Conservation (phyloP, 192 early-diverging fungal species). For the Linnemannia hyalina region DNA sequence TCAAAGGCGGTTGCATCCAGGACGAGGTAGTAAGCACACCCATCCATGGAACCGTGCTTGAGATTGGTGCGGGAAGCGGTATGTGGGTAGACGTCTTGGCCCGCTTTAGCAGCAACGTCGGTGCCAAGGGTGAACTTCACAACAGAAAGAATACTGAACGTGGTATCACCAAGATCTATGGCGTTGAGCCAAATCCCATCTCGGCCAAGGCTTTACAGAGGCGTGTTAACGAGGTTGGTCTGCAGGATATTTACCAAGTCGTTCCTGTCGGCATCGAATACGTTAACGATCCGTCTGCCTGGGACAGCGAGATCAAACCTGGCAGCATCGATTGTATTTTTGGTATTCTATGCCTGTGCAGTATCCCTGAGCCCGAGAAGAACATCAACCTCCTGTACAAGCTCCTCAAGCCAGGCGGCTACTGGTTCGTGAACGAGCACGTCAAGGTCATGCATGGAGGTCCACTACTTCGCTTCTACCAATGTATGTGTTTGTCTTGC, state of each 20-base stretch:
- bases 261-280: slow-evolving; percentile 16
- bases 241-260: slow-evolving; percentile 17
- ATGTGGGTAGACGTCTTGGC: slow-evolving; percentile 23
- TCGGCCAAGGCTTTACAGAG: slow-evolving; percentile 13
- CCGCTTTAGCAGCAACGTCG: background rate
- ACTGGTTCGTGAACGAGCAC: slow-evolving; percentile 17
- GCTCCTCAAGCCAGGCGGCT: slow-evolving; percentile 19
- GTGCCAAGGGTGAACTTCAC: background rate
- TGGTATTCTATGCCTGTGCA: slow-evolving; percentile 10
- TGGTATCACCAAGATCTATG: slow-evolving; percentile 23
- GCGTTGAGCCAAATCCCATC: slow-evolving; percentile 17
- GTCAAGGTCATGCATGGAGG: slow-evolving; percentile 7
- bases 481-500: background rate
- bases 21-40: slow-evolving; percentile 17
- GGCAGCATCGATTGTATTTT: slow-evolving; percentile 13
- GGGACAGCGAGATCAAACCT: slow-evolving; percentile 9
- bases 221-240: slow-evolving; percentile 11
- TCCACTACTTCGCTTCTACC: slow-evolving; percentile 14
- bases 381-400: slow-evolving; percentile 6
- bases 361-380: slow-evolving; percentile 20
- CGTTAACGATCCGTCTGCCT: slow-evolving; percentile 9
- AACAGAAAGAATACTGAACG: background rate
- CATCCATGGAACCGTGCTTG: slow-evolving; percentile 17
- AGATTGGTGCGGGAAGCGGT: slow-evolving; percentile 21
- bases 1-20: slow-evolving; percentile 7